Evolutionary conservation across 2,329 filamentous ascomycete species (phyloP).

Genomic region (Capronia epimyces): DNA sequence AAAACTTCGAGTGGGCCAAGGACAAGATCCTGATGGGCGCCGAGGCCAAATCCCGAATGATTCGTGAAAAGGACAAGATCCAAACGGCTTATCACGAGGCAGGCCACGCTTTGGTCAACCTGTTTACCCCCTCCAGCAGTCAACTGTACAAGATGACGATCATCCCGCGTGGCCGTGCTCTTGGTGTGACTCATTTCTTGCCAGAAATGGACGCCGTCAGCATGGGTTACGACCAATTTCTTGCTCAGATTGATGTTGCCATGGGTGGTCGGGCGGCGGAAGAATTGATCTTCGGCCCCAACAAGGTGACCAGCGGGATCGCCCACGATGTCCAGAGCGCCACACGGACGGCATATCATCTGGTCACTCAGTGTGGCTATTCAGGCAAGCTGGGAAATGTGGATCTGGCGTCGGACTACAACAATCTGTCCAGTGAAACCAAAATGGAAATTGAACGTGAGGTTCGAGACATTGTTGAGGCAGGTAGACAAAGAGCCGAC

Average conservation of each 20-base stretch:
- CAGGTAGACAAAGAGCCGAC: conserved; percentile 68
- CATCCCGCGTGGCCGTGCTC: conserved; percentile 76
- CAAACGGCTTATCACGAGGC: conserved; percentile 97
- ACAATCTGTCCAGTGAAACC: conserved; percentile 76
- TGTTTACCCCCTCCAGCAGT: conserved; percentile 69
- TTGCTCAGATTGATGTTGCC: conserved; percentile 70
- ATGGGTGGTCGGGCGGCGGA: conserved; percentile 85
- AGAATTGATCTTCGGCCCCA: conserved; percentile 84
- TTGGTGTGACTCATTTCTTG: conserved; percentile 82
- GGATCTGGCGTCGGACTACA: conserved; percentile 76
- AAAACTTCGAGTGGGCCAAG: conserved; percentile 93
- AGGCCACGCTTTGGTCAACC: conserved; percentile 83
- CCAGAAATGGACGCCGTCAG: conserved; percentile 82
- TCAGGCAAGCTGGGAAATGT: conserved; percentile 82
- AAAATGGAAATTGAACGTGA: conserved; percentile 82
- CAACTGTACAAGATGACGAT: conserved; percentile 97
- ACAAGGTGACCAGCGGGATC: conserved; percentile 85
- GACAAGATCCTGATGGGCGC: conserved; percentile 97
- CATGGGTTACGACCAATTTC: conserved; percentile 74
- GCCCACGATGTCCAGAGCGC: conserved; percentile 75
- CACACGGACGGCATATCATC: conserved; percentile 74
- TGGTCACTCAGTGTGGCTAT: conserved; percentile 89
- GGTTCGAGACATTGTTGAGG: conserved; percentile 77
- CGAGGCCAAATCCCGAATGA: conserved; percentile 81
- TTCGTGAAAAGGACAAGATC: conserved; percentile 80